These are phyloP conservation scores for Gyrodon lividus DNA, from an alignment of 768 basidiomycete genomes.

Conservation along the genomic window DNA sequence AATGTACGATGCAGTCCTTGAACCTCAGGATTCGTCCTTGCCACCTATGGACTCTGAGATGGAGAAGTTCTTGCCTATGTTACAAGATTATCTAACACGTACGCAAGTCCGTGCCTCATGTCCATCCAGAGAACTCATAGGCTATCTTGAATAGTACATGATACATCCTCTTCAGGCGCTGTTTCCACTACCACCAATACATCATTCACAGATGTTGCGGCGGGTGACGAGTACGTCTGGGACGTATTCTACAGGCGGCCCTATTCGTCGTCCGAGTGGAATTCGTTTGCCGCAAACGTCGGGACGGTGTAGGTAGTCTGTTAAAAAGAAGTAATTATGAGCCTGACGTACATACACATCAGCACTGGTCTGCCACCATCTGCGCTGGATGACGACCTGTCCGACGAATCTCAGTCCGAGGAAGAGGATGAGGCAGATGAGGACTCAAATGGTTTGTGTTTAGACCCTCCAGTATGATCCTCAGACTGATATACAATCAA, in stretches of 20 bases:
- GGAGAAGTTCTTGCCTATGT: constrained; percentile 74
- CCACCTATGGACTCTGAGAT: constrained; percentile 55
- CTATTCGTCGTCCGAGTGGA: constrained; percentile 58
- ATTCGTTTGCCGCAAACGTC: constrained; percentile 51
- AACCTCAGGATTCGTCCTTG: constrained; percentile 30
- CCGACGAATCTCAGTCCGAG: constrained; percentile 64
- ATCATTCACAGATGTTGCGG: not conserved
- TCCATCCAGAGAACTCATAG: not conserved
- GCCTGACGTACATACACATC: not conserved
- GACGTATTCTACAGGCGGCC: constrained; percentile 80
- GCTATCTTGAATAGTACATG: constrained; percentile 22
- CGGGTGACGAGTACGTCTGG: constrained; percentile 72
- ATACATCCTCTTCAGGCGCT: constrained; percentile 14
- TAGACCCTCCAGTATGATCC: not conserved
- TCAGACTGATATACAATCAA: not conserved
- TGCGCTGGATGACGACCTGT: constrained; percentile 49
- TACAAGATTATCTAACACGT: constrained; percentile 75
- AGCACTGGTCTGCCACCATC: constrained; percentile 68
- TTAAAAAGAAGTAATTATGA: not conserved
- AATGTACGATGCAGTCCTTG: constrained; percentile 71
- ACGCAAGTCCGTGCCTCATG: constrained; percentile 17
- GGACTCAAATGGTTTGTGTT: constrained; percentile 70
- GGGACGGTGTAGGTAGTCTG: constrained; percentile 57
- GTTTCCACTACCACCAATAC: too few species aligned
- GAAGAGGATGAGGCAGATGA: constrained; percentile 77